Percentiles rank a stretch among this genome's conserved stretches.
Evolutionary conservation across 305 asterid genomes (phyloP).

Genomic region (Coffea humblotiana): DNA sequence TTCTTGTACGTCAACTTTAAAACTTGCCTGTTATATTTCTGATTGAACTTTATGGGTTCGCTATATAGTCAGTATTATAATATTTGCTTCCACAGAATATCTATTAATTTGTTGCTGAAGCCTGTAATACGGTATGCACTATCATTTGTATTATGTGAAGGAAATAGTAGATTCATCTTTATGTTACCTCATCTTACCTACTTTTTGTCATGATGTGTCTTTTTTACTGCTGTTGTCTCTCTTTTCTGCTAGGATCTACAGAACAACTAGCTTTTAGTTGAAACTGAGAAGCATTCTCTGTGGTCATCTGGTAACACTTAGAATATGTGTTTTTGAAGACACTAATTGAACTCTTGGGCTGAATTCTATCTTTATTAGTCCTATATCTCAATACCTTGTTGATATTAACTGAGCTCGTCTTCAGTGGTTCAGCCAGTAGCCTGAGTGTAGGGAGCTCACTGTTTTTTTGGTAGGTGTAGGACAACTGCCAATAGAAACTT

Average conservation of each 20-base stretch:
- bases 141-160: not conserved
- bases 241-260: not conserved
- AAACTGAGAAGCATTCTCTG: not conserved
- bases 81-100: not conserved
- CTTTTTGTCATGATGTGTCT: not conserved
- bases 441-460: too few relatives aligned
- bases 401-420: not conserved
- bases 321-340: not conserved
- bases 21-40: not conserved
- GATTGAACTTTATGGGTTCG: not conserved
- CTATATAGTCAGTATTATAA: not conserved
- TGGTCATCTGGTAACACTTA: not conserved
- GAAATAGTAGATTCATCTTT: not conserved
- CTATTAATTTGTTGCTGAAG: not conserved
- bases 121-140: too few relatives aligned
- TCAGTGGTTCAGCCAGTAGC: too few relatives aligned
- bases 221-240: not conserved
- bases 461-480: not conserved
- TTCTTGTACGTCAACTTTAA: not conserved
- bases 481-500: not conserved
- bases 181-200: not conserved
- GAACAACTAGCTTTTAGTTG: not conserved
- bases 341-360: not conserved
- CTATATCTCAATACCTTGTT: not conserved
- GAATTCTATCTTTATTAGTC: not conserved